Conservation (phyloP, 1,284 basidiomycete species). For the Pseudozyma sp. region DNA sequence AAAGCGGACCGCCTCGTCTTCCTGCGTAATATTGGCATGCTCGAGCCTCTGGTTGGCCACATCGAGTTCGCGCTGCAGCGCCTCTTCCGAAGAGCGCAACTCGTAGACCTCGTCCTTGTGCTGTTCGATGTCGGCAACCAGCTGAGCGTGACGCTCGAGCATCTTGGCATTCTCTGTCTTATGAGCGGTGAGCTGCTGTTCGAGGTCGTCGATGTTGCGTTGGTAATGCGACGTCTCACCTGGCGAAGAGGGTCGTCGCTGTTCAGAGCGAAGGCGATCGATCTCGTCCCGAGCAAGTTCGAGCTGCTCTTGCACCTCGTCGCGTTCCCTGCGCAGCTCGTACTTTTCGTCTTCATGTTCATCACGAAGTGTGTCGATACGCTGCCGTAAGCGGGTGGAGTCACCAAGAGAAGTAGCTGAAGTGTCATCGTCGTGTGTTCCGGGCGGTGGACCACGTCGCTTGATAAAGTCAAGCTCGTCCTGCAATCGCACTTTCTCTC, state of each 20-base stretch:
- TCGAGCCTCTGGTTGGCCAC: constrained; percentile 52
- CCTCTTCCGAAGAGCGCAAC: constrained; percentile 46
- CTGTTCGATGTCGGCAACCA: constrained; percentile 49
- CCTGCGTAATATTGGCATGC: constrained; percentile 52
- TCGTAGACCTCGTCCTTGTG: constrained; percentile 55
- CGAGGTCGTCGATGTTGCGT: constrained; percentile 47
- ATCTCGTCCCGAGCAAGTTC: constrained; percentile 41
- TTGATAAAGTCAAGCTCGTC: constrained; percentile 58
- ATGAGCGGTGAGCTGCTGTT: constrained; percentile 50
- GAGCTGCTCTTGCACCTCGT: constrained; percentile 51
- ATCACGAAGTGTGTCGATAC: constrained; percentile 50
- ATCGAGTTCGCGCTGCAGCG: constrained; percentile 51
- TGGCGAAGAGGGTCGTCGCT: constrained; percentile 27
- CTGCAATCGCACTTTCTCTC: constrained; percentile 40
- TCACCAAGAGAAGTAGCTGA: constrained; percentile 35
- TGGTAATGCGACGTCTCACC: constrained; percentile 29
- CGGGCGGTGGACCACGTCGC: constrained; percentile 35
- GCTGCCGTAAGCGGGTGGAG: constrained; percentile 43
- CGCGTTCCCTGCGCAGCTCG: constrained; percentile 49
- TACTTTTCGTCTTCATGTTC: constrained; percentile 59
- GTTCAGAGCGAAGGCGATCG: constrained; percentile 25
- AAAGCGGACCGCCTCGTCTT: constrained; percentile 46
- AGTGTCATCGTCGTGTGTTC: constrained; percentile 22
- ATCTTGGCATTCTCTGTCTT: constrained; percentile 55
- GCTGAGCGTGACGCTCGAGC: constrained; percentile 50